These are phyloP conservation scores for Penicillium subrubescens DNA, from an alignment of 495 filamentous ascomycete species.

Conservation along the genomic window DNA sequence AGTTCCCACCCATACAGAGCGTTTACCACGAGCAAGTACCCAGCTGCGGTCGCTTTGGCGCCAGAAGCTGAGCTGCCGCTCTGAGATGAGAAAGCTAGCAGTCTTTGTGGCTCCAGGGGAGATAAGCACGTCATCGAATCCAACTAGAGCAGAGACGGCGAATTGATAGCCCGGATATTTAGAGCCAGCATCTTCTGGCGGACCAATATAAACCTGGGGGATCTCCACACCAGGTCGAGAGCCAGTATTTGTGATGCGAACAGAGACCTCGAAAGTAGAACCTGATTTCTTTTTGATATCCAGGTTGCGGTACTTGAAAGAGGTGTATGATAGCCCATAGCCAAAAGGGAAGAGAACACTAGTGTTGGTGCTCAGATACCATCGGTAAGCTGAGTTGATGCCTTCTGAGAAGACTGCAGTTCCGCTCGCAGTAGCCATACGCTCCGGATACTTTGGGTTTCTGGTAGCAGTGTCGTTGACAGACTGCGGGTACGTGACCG, in stretches of 20 bases:
- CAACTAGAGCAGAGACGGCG: not conserved
- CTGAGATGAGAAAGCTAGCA: not conserved
- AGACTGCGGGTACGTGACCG: not conserved
- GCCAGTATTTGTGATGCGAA: not conserved
- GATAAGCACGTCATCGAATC: not conserved
- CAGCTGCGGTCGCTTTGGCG: not conserved
- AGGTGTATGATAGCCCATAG: not conserved
- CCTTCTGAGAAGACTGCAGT: not conserved
- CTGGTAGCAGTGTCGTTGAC: not conserved
- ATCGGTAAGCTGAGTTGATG: not conserved
- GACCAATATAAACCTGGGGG: not conserved
- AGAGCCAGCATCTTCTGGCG: not conserved
- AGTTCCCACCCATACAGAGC: constrained; percentile 1
- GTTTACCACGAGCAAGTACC: not conserved
- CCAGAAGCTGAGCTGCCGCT: constrained; percentile 1
- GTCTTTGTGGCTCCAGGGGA: not conserved
- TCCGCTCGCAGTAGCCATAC: not conserved
- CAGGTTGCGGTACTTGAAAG: not conserved
- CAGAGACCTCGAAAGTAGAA: not conserved
- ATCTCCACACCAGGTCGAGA: not conserved
- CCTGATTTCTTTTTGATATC: not conserved
- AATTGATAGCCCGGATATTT: not conserved
- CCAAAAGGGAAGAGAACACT: not conserved
- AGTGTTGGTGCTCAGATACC: not conserved
- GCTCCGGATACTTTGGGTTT: not conserved